Evolutionary conservation across 306 rosid species (phyloP).

Genomic region (Senna tora): DNA sequence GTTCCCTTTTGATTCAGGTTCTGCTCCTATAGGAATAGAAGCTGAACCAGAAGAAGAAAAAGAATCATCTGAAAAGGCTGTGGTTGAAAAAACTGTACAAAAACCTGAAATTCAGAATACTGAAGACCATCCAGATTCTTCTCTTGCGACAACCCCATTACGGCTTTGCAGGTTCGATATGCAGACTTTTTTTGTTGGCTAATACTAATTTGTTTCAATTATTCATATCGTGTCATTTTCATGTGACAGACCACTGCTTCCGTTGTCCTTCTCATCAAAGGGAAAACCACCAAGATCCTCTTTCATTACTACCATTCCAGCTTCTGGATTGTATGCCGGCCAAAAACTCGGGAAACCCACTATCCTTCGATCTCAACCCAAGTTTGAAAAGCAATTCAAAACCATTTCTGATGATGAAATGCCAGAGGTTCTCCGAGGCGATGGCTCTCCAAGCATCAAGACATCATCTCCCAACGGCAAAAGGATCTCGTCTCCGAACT

Average conservation of each 20-base stretch:
- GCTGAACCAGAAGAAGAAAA: constrained; percentile 75
- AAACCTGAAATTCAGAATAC: constrained; percentile 53
- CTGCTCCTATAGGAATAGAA: constrained; percentile 51
- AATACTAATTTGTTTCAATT: constrained; percentile 29
- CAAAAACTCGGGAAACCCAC: constrained; percentile 62
- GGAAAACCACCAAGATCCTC: constrained; percentile 62
- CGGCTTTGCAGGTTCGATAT: constrained; percentile 61
- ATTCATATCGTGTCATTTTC: constrained; percentile 16
- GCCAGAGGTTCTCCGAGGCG: constrained; percentile 56
- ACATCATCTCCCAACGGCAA: constrained; percentile 84
- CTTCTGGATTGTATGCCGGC: constrained; percentile 56
- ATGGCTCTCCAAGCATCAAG: constrained; percentile 63
- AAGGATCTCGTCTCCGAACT: constrained; percentile 78
- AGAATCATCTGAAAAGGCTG: constrained; percentile 57
- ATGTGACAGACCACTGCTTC: constrained; percentile 58
- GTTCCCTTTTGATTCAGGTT: constrained; percentile 51
- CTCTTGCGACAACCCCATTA: constrained; percentile 66
- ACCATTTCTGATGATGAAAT: constrained; percentile 60
- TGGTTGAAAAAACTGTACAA: constrained; percentile 48
- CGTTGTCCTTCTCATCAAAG: constrained; percentile 68
- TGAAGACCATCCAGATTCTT: constrained; percentile 60
- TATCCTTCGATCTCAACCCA: constrained; percentile 50
- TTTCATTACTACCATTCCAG: constrained; percentile 58
- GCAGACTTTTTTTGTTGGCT: constrained; percentile 26
- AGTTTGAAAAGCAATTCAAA: constrained; percentile 50